These are phyloP conservation scores for Drosera capensis DNA, from an alignment of 148 eudicot genomes.

Conservation along the genomic window DNA sequence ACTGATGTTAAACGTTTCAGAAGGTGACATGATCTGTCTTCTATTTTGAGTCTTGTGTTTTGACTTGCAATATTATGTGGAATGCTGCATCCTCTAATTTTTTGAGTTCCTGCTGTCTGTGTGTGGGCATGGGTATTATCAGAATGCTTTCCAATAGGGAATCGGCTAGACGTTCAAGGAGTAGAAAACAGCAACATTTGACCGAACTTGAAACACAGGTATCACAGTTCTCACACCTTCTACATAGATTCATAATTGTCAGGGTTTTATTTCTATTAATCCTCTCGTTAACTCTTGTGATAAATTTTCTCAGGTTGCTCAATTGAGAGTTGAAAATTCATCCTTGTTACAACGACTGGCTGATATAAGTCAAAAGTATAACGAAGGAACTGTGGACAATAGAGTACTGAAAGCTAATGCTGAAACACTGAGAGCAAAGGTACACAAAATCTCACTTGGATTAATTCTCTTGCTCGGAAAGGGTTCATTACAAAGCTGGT, in stretches of 20 bases:
- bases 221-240: constrained; percentile 3
- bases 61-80: too few relatives aligned
- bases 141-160: constrained; percentile 99
- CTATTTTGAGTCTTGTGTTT: neutral
- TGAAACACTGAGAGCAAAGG: constrained; percentile 96
- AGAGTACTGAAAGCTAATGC: constrained; percentile 91
- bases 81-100: neutral
- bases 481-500: neutral
- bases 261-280: neutral
- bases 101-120: neutral
- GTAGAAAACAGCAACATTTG: constrained; percentile 93
- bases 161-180: constrained; percentile 95
- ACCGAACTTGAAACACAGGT: constrained; percentile 97
- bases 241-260: neutral
- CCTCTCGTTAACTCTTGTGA: neutral
- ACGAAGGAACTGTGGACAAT: constrained; percentile 92
- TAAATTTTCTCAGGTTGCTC: constrained; percentile 51
- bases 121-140: constrained; percentile 5
- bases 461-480: neutral
- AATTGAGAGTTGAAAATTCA: constrained; percentile 74
- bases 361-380: constrained; percentile 72
- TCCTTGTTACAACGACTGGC: constrained; percentile 60
- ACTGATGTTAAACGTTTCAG: constrained; percentile 71
- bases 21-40: constrained; percentile 25
- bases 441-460: constrained; percentile 5